phyloP scores from a whole-genome alignment of 306 rosid genomes.

The Canavalia ensiformis region DNA sequence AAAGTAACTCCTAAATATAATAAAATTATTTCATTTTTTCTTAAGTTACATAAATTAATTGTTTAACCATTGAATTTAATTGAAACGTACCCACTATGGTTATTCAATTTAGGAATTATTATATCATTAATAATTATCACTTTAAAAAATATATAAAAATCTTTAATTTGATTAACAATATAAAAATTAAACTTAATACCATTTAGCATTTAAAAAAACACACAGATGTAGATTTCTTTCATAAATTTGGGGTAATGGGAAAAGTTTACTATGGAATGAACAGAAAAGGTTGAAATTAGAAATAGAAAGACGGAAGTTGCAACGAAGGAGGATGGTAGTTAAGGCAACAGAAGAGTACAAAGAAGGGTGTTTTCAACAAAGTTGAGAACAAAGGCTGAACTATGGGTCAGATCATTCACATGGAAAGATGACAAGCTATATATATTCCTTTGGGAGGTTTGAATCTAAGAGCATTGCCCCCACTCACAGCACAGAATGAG shows the following conservation, averaged over 20 bases:
- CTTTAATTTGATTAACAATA: too few species aligned
- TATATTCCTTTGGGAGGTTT: too few species aligned
- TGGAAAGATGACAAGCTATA: background rate
- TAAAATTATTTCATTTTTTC: too few species aligned
- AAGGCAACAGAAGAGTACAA: conserved; percentile 40
- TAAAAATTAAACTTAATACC: too few species aligned
- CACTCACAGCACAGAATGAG: background rate
- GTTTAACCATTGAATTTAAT: too few species aligned
- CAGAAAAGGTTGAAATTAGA: conserved; percentile 10
- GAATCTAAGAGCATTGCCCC: background rate
- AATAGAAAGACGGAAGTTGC: background rate
- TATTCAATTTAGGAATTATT: too few species aligned
- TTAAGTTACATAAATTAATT: too few species aligned
- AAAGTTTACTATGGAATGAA: background rate
- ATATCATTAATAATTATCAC: too few species aligned
- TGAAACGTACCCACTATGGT: too few species aligned
- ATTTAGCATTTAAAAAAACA: too few species aligned
- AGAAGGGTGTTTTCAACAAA: conserved; percentile 43
- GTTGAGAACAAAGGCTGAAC: conserved; percentile 42
- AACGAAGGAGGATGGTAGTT: conserved; percentile 37
- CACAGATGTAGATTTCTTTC: background rate
- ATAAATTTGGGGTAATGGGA: background rate
- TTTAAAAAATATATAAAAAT: too few species aligned
- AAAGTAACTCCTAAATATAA: too few species aligned
- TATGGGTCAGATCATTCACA: conserved; percentile 43